Evolutionary conservation across 176 grass and related monocot genomes (phyloP).

Genomic region (Avena sativa): DNA sequence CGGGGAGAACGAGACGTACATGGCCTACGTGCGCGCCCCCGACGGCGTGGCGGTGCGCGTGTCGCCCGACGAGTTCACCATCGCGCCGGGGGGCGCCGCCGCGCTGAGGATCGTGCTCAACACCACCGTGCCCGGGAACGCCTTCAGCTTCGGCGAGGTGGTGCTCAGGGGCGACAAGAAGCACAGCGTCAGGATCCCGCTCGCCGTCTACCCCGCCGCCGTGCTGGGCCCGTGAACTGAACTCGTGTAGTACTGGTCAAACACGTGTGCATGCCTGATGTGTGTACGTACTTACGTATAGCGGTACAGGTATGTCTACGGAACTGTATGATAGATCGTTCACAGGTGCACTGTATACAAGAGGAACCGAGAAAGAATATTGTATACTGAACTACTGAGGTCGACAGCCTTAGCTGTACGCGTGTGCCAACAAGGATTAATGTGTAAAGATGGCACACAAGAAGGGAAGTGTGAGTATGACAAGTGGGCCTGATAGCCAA

Average conservation of each 20-base stretch:
- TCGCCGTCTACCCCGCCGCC: constrained; percentile 65
- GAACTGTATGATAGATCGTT: background rate
- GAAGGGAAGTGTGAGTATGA: too few relatives aligned
- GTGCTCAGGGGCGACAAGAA: constrained; percentile 68
- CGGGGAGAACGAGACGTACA: constrained; percentile 62
- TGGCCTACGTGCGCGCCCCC: constrained; percentile 61
- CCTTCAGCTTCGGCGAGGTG: constrained; percentile 78
- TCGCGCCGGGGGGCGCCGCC: constrained; percentile 54
- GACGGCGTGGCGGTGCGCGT: constrained; percentile 65
- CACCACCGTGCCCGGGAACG: constrained; percentile 54
- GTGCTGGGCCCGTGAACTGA: constrained; percentile 36
- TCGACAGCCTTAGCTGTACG: too few relatives aligned
- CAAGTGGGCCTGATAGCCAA: too few relatives aligned
- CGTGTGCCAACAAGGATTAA: too few relatives aligned
- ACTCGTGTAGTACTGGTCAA: background rate
- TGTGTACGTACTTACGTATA: background rate
- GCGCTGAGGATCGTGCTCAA: constrained; percentile 58
- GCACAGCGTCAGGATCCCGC: constrained; percentile 71
- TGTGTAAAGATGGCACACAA: too few relatives aligned
- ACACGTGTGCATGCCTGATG: background rate
- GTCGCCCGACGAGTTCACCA: constrained; percentile 52
- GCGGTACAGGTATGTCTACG: background rate
- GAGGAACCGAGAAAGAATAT: background rate
- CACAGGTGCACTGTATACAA: background rate
- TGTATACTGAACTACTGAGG: background rate